Evolutionary conservation across 306 rosid genomes (phyloP).

Genomic region (Quercus engelmannii): DNA sequence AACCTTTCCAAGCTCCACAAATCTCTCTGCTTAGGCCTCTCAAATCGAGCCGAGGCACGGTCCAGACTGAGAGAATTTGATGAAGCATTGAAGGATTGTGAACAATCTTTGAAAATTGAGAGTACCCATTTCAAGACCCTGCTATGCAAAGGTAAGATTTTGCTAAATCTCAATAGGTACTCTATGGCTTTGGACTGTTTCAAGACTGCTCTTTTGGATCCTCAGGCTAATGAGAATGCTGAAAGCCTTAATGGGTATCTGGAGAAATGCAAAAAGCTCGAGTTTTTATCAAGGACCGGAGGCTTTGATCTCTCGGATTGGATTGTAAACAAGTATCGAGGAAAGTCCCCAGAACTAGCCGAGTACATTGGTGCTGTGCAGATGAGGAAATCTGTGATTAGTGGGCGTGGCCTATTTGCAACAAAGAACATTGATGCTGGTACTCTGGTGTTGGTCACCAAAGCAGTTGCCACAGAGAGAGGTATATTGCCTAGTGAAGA

Average conservation of each 20-base stretch:
- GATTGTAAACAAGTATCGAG: constrained; percentile 52
- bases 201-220: constrained; percentile 43
- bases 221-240: constrained; percentile 42
- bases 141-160: constrained; percentile 76
- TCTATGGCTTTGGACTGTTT: constrained; percentile 62
- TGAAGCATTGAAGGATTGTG: constrained; percentile 61
- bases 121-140: constrained; percentile 74
- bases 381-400: constrained; percentile 58
- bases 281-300: constrained; percentile 61
- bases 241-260: constrained; percentile 52
- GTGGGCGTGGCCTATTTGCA: constrained; percentile 73
- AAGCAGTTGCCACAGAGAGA: constrained; percentile 73
- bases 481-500: constrained; percentile 61
- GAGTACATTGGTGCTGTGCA: constrained; percentile 66
- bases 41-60: constrained; percentile 76
- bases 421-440: constrained; percentile 75
- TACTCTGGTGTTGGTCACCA: constrained; percentile 54
- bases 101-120: constrained; percentile 56
- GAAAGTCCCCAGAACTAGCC: constrained; percentile 67
- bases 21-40: constrained; percentile 71
- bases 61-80: constrained; percentile 49
- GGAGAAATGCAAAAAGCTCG: constrained; percentile 71
- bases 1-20: constrained; percentile 41
- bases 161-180: constrained; percentile 61
- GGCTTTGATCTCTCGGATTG: constrained; percentile 78